phyloP scores from a whole-genome alignment of 805 yeast species.

The Myxozyma udenii region DNA sequence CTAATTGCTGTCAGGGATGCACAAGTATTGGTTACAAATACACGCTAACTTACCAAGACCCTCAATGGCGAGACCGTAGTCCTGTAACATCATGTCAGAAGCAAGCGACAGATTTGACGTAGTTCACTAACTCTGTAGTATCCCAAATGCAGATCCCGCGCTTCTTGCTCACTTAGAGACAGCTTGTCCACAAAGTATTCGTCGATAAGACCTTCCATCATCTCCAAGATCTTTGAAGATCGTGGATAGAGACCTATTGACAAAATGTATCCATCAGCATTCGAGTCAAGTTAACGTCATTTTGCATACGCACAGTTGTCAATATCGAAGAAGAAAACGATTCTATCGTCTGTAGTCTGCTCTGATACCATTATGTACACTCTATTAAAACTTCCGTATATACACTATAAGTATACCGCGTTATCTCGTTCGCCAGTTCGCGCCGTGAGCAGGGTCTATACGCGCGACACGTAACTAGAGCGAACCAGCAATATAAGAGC shows the following conservation, averaged over 20 bases:
- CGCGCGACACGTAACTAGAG: too few relatives aligned
- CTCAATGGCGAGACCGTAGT: slow-evolving; percentile 89
- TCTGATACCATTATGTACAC: background rate
- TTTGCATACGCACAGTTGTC: slow-evolving; percentile 66
- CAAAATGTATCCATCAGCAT: background rate
- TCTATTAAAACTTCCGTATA: background rate
- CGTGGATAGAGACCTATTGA: slow-evolving; percentile 56
- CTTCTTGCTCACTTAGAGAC: slow-evolving; percentile 64
- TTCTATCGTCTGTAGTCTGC: slow-evolving; percentile 16
- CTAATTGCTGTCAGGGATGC: slow-evolving; percentile 31
- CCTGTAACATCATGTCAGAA: slow-evolving; percentile 35
- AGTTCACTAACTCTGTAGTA: slow-evolving; percentile 53
- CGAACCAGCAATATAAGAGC: too few relatives aligned
- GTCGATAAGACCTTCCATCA: slow-evolving; percentile 85
- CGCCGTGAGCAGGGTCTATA: too few relatives aligned
- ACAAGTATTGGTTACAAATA: background rate
- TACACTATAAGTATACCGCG: background rate
- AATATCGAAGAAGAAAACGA: slow-evolving; percentile 77
- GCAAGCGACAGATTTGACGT: background rate
- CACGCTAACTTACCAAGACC: slow-evolving; percentile 50
- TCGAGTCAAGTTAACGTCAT: background rate
- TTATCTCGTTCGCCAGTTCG: too few relatives aligned
- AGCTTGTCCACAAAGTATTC: slow-evolving; percentile 69
- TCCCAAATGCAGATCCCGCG: slow-evolving; percentile 62
- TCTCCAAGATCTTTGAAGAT: slow-evolving; percentile 70